These are phyloP conservation scores for Exophiala sp. DNA, from an alignment of 2,329 filamentous ascomycete species.

Conservation along the genomic window DNA sequence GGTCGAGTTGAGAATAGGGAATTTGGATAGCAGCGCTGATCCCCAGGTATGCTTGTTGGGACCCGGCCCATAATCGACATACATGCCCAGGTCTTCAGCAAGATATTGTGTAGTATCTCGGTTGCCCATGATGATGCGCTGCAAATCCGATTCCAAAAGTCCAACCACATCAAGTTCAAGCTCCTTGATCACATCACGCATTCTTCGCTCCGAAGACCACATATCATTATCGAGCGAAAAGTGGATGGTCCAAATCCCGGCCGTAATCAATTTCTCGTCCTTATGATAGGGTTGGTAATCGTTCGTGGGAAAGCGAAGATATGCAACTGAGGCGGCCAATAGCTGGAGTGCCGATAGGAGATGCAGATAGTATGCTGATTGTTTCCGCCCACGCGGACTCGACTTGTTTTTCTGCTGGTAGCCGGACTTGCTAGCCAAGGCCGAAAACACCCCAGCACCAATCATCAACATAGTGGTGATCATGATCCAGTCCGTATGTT, in stretches of 20 bases:
- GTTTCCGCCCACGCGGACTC: slow-evolving; percentile 42
- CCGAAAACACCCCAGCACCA: slow-evolving; percentile 75
- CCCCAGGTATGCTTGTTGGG: slow-evolving; percentile 99
- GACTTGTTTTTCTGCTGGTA: slow-evolving; percentile 30
- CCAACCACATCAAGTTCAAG: slow-evolving; percentile 96
- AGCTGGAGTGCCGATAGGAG: slow-evolving; percentile 71
- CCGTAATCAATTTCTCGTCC: slow-evolving; percentile 80
- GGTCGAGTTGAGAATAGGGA: slow-evolving; percentile 93
- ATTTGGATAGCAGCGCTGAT: slow-evolving; percentile 85
- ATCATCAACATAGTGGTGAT: slow-evolving; percentile 74
- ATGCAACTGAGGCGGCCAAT: slow-evolving; percentile 71
- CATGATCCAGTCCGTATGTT: slow-evolving; percentile 97
- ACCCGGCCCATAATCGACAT: slow-evolving; percentile 92
- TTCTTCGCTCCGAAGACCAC: slow-evolving; percentile 94
- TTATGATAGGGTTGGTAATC: slow-evolving; percentile 87
- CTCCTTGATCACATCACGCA: slow-evolving; percentile 84
- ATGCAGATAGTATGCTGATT: slow-evolving; percentile 63
- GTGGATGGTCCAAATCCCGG: slow-evolving; percentile 98
- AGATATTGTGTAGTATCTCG: slow-evolving; percentile 92
- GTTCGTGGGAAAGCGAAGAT: slow-evolving; percentile 85
- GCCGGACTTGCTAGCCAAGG: slow-evolving; percentile 48
- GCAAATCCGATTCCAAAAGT: slow-evolving; percentile 85
- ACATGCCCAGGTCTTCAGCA: slow-evolving; percentile 96
- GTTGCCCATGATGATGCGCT: slow-evolving; percentile 99
- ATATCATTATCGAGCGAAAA: slow-evolving; percentile 97